Percentiles rank a stretch among this genome's conserved stretches.
Evolutionary conservation across 345 rosid species (phyloP).

Genomic region (Gossypium stocksii): DNA sequence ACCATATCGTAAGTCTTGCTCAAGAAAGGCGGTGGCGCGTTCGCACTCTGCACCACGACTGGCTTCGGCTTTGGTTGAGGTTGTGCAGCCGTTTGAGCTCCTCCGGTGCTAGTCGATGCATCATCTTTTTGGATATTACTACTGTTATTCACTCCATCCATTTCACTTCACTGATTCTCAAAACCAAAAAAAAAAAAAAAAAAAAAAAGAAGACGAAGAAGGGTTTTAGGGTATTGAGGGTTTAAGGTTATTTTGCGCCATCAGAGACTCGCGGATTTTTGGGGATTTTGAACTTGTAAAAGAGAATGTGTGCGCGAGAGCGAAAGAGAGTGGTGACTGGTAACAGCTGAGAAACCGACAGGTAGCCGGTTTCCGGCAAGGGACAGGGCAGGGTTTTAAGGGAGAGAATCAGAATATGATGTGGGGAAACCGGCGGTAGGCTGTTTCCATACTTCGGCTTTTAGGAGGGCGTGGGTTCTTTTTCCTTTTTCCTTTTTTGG

Average conservation of each 20-base stretch:
- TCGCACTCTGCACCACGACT: constrained; percentile 38
- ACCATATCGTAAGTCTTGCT: constrained; percentile 95
- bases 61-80: constrained; percentile 33
- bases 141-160: constrained; percentile 31
- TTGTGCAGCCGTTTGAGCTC: neutral
- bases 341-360: neutral
- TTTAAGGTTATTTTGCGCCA: neutral
- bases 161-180: constrained; percentile 3
- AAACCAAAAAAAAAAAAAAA: neutral
- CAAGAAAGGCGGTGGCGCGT: constrained; percentile 72
- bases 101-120: constrained; percentile 25
- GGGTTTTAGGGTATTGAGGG: constrained; percentile 15
- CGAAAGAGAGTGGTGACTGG: neutral
- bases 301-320: neutral
- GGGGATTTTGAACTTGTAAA: neutral
- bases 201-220: neutral
- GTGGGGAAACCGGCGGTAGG: neutral
- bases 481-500: too few species aligned
- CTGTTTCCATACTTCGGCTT: too few species aligned
- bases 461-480: too few species aligned
- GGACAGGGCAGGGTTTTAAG: neutral
- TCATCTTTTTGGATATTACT: constrained; percentile 19
- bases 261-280: neutral
- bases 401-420: neutral
- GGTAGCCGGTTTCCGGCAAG: neutral